phyloP scores from a whole-genome alignment of 2,329 filamentous ascomycete species.

The Xylaria sp. region DNA sequence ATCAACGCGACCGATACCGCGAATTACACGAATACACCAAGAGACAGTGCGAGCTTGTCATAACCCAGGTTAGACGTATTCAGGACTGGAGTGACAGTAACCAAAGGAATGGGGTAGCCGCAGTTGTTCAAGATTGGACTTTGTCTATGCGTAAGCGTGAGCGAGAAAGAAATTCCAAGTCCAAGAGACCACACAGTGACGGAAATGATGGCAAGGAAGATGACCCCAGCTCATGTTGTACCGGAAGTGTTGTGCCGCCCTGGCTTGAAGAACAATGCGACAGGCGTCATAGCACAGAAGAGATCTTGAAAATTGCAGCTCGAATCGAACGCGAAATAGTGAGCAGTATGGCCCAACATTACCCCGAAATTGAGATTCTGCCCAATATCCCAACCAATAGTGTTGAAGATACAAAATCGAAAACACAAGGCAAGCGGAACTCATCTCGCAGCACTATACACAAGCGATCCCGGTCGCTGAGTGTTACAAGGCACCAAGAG shows the following conservation, averaged over 20 bases:
- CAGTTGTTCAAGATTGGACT: constrained; percentile 68
- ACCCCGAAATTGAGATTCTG: constrained; percentile 70
- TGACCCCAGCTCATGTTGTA: constrained; percentile 48
- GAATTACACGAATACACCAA: constrained; percentile 69
- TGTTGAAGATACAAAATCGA: constrained; percentile 46
- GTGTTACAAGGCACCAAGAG: constrained; percentile 43
- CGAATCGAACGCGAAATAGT: constrained; percentile 60
- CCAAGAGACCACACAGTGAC: constrained; percentile 49
- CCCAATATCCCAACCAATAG: constrained; percentile 62
- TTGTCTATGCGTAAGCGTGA: constrained; percentile 74
- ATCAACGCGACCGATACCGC: constrained; percentile 80
- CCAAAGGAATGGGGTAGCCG: constrained; percentile 50
- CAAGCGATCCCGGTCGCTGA: constrained; percentile 53
- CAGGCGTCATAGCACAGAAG: constrained; percentile 59
- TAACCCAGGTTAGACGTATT: constrained; percentile 70
- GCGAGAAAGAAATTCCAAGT: constrained; percentile 59
- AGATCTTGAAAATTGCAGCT: constrained; percentile 61
- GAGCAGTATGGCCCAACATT: constrained; percentile 55
- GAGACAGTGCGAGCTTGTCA: constrained; percentile 72
- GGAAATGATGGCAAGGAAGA: constrained; percentile 52
- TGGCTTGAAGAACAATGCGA: constrained; percentile 55
- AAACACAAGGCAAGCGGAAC: constrained; percentile 46
- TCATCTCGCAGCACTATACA: constrained; percentile 41
- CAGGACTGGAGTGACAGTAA: constrained; percentile 71
- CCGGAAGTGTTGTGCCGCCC: constrained; percentile 54